Base-by-base conservation (phyloP, 2,329 filamentous ascomycete species). In the Sclerotiophoma versabilis region DNA sequence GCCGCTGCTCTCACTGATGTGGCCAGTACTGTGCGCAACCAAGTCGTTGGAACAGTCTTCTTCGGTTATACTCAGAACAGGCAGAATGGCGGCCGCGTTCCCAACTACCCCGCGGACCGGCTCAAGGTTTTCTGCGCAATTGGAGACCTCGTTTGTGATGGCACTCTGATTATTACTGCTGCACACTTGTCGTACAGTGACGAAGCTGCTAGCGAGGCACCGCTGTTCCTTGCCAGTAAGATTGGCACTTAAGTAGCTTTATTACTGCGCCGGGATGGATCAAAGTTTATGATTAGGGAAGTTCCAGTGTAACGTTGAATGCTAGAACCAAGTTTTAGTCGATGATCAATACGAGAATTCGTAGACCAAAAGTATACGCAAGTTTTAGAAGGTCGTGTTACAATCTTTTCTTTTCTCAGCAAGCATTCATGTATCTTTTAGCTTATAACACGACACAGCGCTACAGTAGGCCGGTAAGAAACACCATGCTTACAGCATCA, bases 51-150 rank as follows among this genome's bases (percentile, higher is more conserved):
- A 14, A 65, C 74, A 2, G 74, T 76, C 9, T 64, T 76, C 17
- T 78, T 75, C 41, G 75, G 76, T 12, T 74, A 78, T 62, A 77
- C 76, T 6, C 68, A 69, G 57, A 77, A 77, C 45, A 43, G 49
- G 38, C 75, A 76, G 58, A 74, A 75, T 39, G 54, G 55, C 23
- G 75, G 76, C 15, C 55, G 60, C n/a, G 74, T 78, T 38, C 65
- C 67, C 0, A 66, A 63, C 43, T 77, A 73, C 47, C 73, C 75
- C 5, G 33, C 56, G 10, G 65, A 63, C 17, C 66, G 73, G 50
- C 57, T 75, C 12, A 60, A 70, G 52, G 70, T 76, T 5, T 75
- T 71, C 61, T 77, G 75, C 52, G 71, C 71, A n/a, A 34, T 49
- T 2, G 65, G 63, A 3, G 75, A 77, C 54, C 54, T 68, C 1